phyloP scores from a whole-genome alignment of 2,329 filamentous ascomycete species.

The Apiospora arundinis region DNA sequence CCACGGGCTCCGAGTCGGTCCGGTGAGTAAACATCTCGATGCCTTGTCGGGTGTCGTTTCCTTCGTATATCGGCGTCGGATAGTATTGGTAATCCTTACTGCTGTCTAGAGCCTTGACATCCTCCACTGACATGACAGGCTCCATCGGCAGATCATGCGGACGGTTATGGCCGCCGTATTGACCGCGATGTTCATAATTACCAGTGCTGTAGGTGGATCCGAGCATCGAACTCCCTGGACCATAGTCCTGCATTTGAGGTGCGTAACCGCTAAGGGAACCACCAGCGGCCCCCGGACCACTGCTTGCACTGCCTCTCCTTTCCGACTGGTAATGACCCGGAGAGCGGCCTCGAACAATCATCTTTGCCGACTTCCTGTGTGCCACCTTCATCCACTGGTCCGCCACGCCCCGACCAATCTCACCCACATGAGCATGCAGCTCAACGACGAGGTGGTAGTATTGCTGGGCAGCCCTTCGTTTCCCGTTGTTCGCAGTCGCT shows the following conservation, averaged over 20 bases:
- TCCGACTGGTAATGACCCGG: constrained; percentile 82
- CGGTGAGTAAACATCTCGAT: constrained; percentile 58
- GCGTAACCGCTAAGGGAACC: constrained; percentile 58
- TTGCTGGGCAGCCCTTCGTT: constrained; percentile 86
- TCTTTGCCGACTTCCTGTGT: constrained; percentile 74
- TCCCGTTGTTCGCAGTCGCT: constrained; percentile 92
- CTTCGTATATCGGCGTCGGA: constrained; percentile 57
- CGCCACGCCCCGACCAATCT: constrained; percentile 58
- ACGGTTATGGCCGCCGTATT: constrained; percentile 38
- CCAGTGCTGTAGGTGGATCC: constrained; percentile 46
- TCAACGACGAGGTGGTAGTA: constrained; percentile 93
- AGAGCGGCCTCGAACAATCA: constrained; percentile 86
- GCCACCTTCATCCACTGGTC: constrained; percentile 74
- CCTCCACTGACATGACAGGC: constrained; percentile 31
- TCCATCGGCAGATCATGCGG: constrained; percentile 59
- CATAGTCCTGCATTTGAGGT: constrained; percentile 48
- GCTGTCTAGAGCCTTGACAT: constrained; percentile 37
- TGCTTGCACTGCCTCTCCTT: constrained; percentile 71
- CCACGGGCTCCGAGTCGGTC: constrained; percentile 39
- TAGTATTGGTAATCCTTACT: constrained; percentile 63
- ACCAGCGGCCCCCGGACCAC: constrained; percentile 51
- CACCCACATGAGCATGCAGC: constrained; percentile 74
- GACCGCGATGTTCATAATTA: constrained; percentile 52
- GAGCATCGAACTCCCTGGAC: constrained; percentile 44
- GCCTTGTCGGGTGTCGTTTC: constrained; percentile 48